A percentile compares a stretch with the other conserved stretches of the same genome.
Conservation (phyloP, 257 asterid species). For the Solanum etuberosum region DNA sequence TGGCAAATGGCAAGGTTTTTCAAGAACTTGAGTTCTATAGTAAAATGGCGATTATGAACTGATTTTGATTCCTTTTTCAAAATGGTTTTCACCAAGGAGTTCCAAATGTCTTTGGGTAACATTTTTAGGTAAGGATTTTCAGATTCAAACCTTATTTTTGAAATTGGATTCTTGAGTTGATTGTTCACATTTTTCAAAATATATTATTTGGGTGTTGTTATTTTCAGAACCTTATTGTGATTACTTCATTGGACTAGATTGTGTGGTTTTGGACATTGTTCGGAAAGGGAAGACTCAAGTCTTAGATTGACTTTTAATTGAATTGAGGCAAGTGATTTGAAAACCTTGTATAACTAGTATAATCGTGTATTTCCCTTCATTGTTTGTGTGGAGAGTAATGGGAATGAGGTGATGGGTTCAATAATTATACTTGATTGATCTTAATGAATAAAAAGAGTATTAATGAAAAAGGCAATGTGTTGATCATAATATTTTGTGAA, state of each 20-base stretch:
- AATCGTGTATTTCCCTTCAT: background rate
- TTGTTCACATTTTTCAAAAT: background rate
- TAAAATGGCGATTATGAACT: background rate
- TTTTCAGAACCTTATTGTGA: background rate
- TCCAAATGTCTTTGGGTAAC: background rate
- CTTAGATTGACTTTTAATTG: background rate
- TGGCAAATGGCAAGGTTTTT: background rate
- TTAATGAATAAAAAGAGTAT: too few relatives aligned
- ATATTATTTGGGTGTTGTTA: background rate
- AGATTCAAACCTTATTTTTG: background rate
- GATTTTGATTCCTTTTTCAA: too few relatives aligned
- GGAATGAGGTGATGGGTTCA: background rate
- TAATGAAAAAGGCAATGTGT: background rate
- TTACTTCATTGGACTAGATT: background rate
- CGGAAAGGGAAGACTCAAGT: background rate
- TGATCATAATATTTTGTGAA: background rate
- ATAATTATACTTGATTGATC: background rate
- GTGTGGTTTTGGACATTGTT: background rate
- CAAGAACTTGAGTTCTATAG: background rate
- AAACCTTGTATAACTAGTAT: background rate
- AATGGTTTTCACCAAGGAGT: background rate
- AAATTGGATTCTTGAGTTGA: background rate
- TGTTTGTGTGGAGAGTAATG: background rate
- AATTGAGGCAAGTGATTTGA: background rate
- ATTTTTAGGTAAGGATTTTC: too few relatives aligned